These are phyloP conservation scores for Antitrichia curtipendula DNA, from an alignment of 225 moss, liverwort and hornwort genomes.

Conservation along the genomic window DNA sequence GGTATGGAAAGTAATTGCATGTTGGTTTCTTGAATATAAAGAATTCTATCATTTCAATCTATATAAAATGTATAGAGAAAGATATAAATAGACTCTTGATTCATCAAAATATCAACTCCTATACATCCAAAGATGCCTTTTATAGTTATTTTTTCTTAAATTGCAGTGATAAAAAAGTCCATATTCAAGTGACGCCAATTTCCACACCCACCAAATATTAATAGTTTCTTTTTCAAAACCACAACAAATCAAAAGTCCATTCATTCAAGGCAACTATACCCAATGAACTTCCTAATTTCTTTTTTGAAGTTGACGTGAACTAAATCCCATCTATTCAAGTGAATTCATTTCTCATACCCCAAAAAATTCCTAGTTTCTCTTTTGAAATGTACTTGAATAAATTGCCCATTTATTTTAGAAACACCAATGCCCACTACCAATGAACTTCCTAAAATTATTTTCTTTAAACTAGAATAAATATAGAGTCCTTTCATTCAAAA, in stretches of 20 bases:
- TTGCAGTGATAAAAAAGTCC: not conserved
- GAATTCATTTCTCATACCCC: not conserved
- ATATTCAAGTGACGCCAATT: not conserved
- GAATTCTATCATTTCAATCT: not conserved
- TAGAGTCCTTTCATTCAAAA: not conserved
- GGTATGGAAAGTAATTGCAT: too few species aligned
- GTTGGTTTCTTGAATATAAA: not conserved
- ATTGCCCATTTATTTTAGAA: not conserved
- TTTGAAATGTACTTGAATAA: not conserved
- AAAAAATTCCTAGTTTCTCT: not conserved
- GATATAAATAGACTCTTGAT: not conserved
- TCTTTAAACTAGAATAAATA: not conserved
- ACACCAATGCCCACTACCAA: not conserved
- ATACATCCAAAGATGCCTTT: too few species aligned
- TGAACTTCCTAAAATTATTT: not conserved
- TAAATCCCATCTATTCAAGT: not conserved
- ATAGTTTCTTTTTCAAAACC: not conserved
- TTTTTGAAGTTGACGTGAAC: not conserved
- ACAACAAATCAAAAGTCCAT: not conserved
- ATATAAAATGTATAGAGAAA: not conserved
- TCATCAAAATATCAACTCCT: not conserved
- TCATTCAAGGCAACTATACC: not conserved
- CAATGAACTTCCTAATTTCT: rapidly evolving
- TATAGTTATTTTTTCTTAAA: not conserved
- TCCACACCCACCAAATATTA: too few species aligned